A percentile compares a stretch with the other conserved stretches of the same genome.
Conservation (phyloP, 352 stramenopile genomes). For the Blastocystis hominis region DNA sequence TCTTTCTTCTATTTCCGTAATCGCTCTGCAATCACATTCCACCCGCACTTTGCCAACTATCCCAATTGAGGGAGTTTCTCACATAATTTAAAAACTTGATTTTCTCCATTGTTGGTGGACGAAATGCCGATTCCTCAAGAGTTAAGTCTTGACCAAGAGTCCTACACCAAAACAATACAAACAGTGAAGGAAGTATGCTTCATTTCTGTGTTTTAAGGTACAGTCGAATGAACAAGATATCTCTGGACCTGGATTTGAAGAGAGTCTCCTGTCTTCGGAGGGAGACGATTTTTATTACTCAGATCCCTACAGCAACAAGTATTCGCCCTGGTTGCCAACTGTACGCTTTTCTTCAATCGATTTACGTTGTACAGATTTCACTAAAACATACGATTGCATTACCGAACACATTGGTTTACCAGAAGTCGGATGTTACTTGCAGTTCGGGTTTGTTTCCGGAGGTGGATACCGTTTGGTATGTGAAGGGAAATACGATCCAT, state of each 20-base stretch:
- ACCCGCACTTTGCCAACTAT: background rate
- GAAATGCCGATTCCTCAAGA: slow-evolving; percentile 31
- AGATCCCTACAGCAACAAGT: slow-evolving; percentile 44
- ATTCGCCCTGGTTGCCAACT: slow-evolving; percentile 27
- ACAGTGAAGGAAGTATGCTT: slow-evolving; percentile 11
- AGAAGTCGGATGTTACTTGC: background rate
- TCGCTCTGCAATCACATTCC: no score
- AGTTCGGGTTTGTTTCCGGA: slow-evolving; percentile 29
- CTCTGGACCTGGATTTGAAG: slow-evolving; percentile 33
- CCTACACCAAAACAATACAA: slow-evolving; percentile 7
- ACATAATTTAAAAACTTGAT: background rate
- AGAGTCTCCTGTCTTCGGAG: background rate
- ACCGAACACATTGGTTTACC: background rate
- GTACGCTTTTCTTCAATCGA: background rate
- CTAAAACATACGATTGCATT: slow-evolving; percentile 11
- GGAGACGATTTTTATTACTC: slow-evolving; percentile 29
- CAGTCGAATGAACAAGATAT: slow-evolving; percentile 49
- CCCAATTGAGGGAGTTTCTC: background rate
- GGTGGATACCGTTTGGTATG: background rate
- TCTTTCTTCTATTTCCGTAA: no score
- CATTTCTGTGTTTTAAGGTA: background rate
- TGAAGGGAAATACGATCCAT: background rate
- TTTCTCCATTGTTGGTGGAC: slow-evolving; percentile 23
- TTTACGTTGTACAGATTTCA: background rate
- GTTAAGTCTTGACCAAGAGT: slow-evolving; percentile 36